Evolutionary conservation across 441 rosid species (phyloP).

Genomic region (Gossypium gossypioides): DNA sequence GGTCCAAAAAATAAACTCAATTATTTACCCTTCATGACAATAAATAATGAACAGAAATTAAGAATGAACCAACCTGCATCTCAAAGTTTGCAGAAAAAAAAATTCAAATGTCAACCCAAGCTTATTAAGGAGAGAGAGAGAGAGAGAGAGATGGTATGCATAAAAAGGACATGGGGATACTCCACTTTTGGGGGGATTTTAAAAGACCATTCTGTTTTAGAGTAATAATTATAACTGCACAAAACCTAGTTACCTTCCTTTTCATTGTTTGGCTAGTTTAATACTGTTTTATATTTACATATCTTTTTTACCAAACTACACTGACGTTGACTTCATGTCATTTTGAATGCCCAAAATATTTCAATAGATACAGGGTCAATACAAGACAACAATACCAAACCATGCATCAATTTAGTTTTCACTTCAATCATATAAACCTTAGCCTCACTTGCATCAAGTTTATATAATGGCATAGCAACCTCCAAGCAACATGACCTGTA

Average conservation of each 20-base stretch:
- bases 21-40: not conserved
- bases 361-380: not conserved
- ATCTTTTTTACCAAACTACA: not conserved
- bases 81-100: not conserved
- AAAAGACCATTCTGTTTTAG: not conserved
- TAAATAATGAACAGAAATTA: not conserved
- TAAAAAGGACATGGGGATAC: not conserved
- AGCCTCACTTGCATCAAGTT: not conserved
- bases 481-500: not conserved
- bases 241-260: conserved; percentile 4
- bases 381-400: not conserved
- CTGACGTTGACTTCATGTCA: not conserved
- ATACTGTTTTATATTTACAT: not conserved
- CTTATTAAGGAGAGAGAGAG: not conserved
- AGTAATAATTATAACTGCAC: not conserved
- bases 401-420: not conserved
- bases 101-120: not conserved
- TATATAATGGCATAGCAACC: not conserved
- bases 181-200: not conserved
- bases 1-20: not conserved
- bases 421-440: not conserved
- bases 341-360: not conserved
- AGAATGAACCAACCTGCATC: not conserved
- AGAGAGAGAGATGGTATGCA: not conserved
- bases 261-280: not conserved